Evolutionary conservation across 805 yeast genomes (phyloP).

Genomic region (Nakazawaea wickerhamii): DNA sequence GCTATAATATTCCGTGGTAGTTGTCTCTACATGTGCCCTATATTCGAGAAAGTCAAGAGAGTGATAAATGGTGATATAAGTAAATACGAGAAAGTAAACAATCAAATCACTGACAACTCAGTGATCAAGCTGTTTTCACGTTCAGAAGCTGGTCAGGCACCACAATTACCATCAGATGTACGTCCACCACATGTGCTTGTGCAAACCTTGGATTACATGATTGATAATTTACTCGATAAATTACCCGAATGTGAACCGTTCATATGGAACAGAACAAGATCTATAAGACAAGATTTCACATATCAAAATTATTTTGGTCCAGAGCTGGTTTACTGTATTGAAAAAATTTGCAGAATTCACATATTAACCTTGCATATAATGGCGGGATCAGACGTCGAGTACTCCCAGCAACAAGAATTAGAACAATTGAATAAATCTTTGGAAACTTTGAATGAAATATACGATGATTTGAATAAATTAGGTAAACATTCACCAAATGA

Average conservation of each 20-base stretch:
- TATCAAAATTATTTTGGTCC: slow-evolving; percentile 91
- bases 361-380: slow-evolving; percentile 75
- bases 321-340: slow-evolving; percentile 91
- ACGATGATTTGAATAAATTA: slow-evolving; percentile 67
- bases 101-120: slow-evolving; percentile 46
- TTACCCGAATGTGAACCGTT: slow-evolving; percentile 86
- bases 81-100: slow-evolving; percentile 61
- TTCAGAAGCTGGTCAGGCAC: slow-evolving; percentile 98
- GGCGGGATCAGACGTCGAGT: slow-evolving; percentile 68
- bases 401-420: slow-evolving; percentile 89
- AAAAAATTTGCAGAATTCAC: slow-evolving; percentile 85
- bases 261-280: slow-evolving; percentile 95
- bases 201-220: slow-evolving; percentile 64
- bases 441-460: slow-evolving; percentile 83
- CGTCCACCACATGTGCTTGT: slow-evolving; percentile 80
- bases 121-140: slow-evolving; percentile 93
- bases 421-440: slow-evolving; percentile 91
- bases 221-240: slow-evolving; percentile 53
- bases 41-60: slow-evolving; percentile 84
- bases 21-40: slow-evolving; percentile 93
- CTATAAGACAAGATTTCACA: slow-evolving; percentile 94
- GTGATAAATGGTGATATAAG: slow-evolving; percentile 83
- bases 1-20: slow-evolving; percentile 87
- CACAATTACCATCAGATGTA: slow-evolving; percentile 95
- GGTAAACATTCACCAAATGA: slow-evolving; percentile 70